A percentile compares a stretch with the other conserved stretches of the same genome.
phyloP scores from a whole-genome alignment of 2,329 filamentous ascomycete genomes.

The Thelonectria discophora region DNA sequence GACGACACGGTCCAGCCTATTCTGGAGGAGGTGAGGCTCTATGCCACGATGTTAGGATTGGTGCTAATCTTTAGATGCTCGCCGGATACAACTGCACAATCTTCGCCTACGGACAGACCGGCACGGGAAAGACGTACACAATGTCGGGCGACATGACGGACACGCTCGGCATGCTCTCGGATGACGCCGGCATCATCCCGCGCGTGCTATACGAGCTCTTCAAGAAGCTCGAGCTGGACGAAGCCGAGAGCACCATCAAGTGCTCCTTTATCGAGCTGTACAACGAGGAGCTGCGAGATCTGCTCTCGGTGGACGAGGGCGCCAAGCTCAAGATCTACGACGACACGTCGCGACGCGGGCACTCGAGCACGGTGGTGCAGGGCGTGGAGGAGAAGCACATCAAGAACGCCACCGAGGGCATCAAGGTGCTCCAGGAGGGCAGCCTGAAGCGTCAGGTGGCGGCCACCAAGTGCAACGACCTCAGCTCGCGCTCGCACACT shows the following conservation, averaged over 20 bases:
- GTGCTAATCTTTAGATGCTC: constrained; percentile 72
- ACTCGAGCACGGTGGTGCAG: constrained; percentile 86
- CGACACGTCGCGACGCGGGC: constrained; percentile 85
- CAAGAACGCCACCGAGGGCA: constrained; percentile 82
- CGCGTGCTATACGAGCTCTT: constrained; percentile 89
- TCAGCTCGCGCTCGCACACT: constrained; percentile 96
- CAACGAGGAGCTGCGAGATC: constrained; percentile 94
- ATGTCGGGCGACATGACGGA: constrained; percentile 99
- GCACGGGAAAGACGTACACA: constrained; percentile 98
- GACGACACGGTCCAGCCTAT: constrained; percentile 96
- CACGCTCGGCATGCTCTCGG: constrained; percentile 83
- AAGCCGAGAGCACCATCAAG: constrained; percentile 87
- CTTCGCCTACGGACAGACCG: constrained; percentile 97
- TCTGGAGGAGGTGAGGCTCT: constrained; percentile 78
- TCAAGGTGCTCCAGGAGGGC: constrained; percentile 87
- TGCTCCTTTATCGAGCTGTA: constrained; percentile 99
- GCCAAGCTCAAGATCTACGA: constrained; percentile 96
- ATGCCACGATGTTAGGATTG: not conserved
- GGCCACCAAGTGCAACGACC: constrained; percentile 98
- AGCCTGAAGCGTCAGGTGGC: constrained; percentile 97
- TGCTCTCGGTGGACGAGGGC: constrained; percentile 83
- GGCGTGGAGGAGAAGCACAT: constrained; percentile 98
- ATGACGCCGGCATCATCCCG: constrained; percentile 94
- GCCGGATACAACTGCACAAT: constrained; percentile 97
- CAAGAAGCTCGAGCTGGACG: constrained; percentile 79